Base-by-base conservation (phyloP, 83 land plant genomes). In the Thuja plicata region DNA sequence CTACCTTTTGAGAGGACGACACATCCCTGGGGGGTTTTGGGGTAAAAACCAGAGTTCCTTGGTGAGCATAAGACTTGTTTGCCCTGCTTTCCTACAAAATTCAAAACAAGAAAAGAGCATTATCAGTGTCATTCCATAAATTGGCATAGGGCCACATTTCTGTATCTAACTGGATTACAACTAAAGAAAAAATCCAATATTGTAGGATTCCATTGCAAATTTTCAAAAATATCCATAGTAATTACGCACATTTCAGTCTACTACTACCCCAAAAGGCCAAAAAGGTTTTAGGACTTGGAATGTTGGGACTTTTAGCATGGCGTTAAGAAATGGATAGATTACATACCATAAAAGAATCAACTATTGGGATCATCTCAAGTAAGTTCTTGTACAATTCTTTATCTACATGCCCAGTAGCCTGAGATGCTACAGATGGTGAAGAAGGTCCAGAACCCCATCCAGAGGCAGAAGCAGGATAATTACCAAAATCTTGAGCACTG, bases 271-370 rank as follows among this genome's bases (percentile, higher is more conserved):
- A 41, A 80, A 80, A 38, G 8, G 24, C 19, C 24, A 37, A 79
- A 77, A 79, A 38, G 41, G 19, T 16, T 41, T 5, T 21, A 80
- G 27, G 83, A 45, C 85, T 12, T 46, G 32, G 3, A 83, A 83
- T n/a, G 27, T 43, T 11, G 50, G 16, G 8, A 83, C 57, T 13
- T 81, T 41, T 3, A 24, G 12, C 37, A 48, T 27, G 13, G 34
- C 3, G 32, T 48, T 5, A 12, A 83, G 57, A 48, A 48, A 48
- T 30, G 34, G 15, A 13, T 83, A 43, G 55, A 83, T 46, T 45
- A 48, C 86, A 83, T 48, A 83, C 86, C 86, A 83, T 83, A 50
- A 83, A 50, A 16, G 86, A 83, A 10, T 83, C 48, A 2, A 83
- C 86, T 27, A 83, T 46, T 30, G 86, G 86, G 27, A 83, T 50